Conservation (phyloP, 1,284 basidiomycete species). For the Papiliotrema flavescens region DNA sequence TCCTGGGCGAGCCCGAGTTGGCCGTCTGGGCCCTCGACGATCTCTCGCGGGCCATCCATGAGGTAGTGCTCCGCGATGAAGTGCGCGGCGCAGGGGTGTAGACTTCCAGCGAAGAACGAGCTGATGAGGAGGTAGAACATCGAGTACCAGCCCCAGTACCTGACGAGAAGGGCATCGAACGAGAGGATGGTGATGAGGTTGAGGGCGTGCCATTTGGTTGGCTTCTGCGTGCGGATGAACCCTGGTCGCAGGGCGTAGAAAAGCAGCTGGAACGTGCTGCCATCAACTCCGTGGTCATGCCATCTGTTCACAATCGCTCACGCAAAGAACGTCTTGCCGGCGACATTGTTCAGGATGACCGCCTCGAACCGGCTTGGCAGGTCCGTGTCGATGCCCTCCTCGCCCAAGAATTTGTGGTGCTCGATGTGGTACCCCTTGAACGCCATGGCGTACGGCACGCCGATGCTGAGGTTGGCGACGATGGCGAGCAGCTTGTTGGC, state of each 20-base stretch:
- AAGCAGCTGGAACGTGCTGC: slow-evolving; percentile 91
- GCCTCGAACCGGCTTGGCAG: slow-evolving; percentile 84
- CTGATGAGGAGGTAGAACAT: slow-evolving; percentile 80
- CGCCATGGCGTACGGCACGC: slow-evolving; percentile 88
- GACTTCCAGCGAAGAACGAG: slow-evolving; percentile 89
- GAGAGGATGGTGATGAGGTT: slow-evolving; percentile 69
- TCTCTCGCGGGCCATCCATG: slow-evolving; percentile 66
- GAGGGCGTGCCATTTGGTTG: slow-evolving; percentile 78
- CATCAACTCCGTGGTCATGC: slow-evolving; percentile 1
- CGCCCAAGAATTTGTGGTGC: slow-evolving; percentile 91
- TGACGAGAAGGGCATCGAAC: slow-evolving; percentile 69
- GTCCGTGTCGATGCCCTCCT: slow-evolving; percentile 91
- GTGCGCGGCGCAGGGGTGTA: slow-evolving; percentile 94
- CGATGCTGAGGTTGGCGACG: slow-evolving; percentile 87
- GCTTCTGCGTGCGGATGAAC: slow-evolving; percentile 79
- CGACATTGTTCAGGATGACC: slow-evolving; percentile 83
- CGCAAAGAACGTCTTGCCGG: slow-evolving; percentile 98
- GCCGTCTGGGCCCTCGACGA: slow-evolving; percentile 11
- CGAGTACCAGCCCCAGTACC: slow-evolving; percentile 61
- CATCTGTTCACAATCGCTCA: slow-evolving; percentile 49
- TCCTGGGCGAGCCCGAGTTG: slow-evolving; percentile 60
- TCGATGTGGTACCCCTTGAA: slow-evolving; percentile 98
- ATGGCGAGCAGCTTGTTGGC: slow-evolving; percentile 86
- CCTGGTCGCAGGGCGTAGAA: slow-evolving; percentile 96
- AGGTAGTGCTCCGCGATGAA: slow-evolving; percentile 97